These are phyloP conservation scores for Tricholomella constricta DNA, from an alignment of 768 basidiomycete genomes.

Conservation along the genomic window DNA sequence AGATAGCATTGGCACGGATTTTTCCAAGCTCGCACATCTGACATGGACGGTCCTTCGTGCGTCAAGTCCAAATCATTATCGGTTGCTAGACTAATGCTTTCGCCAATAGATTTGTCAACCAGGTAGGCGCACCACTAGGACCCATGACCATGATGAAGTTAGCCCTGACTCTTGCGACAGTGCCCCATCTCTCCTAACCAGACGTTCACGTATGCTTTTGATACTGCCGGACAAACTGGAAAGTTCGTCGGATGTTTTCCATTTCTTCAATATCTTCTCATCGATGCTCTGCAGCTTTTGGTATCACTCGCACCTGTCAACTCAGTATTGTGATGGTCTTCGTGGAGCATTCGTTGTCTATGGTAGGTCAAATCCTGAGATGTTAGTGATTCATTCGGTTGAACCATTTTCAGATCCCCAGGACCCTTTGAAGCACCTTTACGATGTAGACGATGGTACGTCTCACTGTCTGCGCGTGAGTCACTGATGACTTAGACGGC, in stretches of 20 bases:
- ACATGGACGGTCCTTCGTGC: conserved; percentile 37
- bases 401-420: conserved; percentile 28
- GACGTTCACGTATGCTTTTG: conserved; percentile 36
- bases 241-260: conserved; percentile 19
- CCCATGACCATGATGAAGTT: no score
- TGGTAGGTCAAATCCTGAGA: conserved; percentile 19
- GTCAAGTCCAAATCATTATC: conserved; percentile 20
- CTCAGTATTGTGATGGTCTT: conserved; percentile 54
- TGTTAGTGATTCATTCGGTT: not conserved
- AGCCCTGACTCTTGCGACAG: conserved; percentile 8
- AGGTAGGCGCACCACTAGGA: no score
- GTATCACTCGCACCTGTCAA: conserved; percentile 46
- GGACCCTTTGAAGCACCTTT: conserved; percentile 36
- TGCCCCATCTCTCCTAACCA: conserved; percentile 44
- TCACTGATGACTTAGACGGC: not conserved
- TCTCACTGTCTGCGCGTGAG: not conserved
- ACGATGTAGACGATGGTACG: conserved; percentile 43
- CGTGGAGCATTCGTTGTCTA: conserved; percentile 32
- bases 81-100: not conserved
- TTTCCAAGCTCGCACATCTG: conserved; percentile 36
- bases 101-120: conserved; percentile 41
- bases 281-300: conserved; percentile 19
- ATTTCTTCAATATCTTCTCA: not conserved
- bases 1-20: conserved; percentile 38
- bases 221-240: conserved; percentile 35